Evolutionary conservation across 139 green algal species (phyloP).

Genomic region (Chlamydomonas eustigma): DNA sequence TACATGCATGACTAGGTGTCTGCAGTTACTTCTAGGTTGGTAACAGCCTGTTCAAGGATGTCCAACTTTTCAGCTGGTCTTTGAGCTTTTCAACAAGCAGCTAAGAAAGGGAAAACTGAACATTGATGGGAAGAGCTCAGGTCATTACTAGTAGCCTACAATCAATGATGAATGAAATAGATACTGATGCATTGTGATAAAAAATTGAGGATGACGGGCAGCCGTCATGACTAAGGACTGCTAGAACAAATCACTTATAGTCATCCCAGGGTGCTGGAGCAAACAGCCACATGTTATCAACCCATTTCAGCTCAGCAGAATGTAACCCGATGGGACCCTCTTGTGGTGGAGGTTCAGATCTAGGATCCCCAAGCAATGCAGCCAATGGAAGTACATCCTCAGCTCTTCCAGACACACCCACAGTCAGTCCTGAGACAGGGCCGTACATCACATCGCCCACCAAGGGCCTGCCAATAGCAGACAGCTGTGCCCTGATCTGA

Average conservation of each 20-base stretch:
- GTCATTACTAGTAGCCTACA: too few species aligned
- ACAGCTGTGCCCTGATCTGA: slow-evolving; percentile 41
- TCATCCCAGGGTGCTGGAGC: neutral
- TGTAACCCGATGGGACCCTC: slow-evolving; percentile 24
- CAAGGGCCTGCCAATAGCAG: slow-evolving; percentile 23
- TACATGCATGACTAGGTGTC: too few species aligned
- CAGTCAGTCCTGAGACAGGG: slow-evolving; percentile 11
- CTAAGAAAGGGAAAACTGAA: neutral
- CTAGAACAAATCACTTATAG: neutral
- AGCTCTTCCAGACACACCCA: slow-evolving; percentile 2
- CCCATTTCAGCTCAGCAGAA: slow-evolving; percentile 22
- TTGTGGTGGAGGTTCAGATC: slow-evolving; percentile 9
- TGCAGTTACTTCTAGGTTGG: too few species aligned
- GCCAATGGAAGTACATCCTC: neutral
- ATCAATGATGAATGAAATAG: neutral
- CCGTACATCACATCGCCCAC: slow-evolving; percentile 34
- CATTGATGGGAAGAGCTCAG: neutral
- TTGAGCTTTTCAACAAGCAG: too few species aligned
- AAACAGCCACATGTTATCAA: neutral
- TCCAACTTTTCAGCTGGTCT: too few species aligned
- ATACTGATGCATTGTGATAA: neutral
- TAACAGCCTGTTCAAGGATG: too few species aligned
- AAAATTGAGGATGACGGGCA: too few species aligned
- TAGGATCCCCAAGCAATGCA: neutral
- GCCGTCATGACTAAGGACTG: too few species aligned